Percentiles rank a stretch among this genome's conserved stretches.
phyloP scores from a whole-genome alignment of 108 stramenopile species.

The Cyclotella atomus region DNA sequence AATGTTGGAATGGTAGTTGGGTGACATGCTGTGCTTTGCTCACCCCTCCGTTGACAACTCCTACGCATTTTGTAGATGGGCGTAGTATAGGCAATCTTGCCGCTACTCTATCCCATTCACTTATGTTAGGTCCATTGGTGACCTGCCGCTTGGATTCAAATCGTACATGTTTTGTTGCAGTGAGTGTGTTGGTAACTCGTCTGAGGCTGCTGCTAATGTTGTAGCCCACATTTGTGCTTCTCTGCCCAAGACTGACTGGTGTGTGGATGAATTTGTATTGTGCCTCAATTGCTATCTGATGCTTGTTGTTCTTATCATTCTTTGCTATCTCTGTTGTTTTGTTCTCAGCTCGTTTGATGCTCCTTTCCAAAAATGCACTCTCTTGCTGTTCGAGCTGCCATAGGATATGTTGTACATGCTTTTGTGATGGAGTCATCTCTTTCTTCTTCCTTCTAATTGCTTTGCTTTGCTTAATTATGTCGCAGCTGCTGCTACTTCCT shows the following conservation, averaged over 20 bases:
- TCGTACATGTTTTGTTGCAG: neutral
- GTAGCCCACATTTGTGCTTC: neutral
- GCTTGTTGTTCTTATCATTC: neutral
- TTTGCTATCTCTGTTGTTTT: neutral
- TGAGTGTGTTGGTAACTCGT: neutral
- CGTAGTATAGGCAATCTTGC: neutral
- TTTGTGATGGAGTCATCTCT: neutral
- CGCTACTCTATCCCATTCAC: neutral
- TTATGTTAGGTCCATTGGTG: neutral
- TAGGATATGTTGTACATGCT: neutral
- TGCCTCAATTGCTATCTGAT: neutral
- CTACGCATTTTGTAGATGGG: neutral
- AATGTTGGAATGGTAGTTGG: neutral
- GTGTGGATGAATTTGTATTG: neutral
- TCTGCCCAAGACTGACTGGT: too few relatives aligned
- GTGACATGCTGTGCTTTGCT: neutral
- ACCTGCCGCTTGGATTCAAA: neutral
- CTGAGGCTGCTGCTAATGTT: neutral
- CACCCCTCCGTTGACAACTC: neutral
- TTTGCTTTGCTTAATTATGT: neutral
- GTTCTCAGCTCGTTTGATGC: neutral
- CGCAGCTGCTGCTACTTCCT: neutral
- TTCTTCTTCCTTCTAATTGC: neutral
- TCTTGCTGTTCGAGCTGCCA: slow-evolving; percentile 3
- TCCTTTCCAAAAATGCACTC: neutral